Percentiles rank a stretch among this genome's conserved stretches.
phyloP scores from a whole-genome alignment of 2,329 filamentous ascomycete genomes.

The Aspergillus sp. region DNA sequence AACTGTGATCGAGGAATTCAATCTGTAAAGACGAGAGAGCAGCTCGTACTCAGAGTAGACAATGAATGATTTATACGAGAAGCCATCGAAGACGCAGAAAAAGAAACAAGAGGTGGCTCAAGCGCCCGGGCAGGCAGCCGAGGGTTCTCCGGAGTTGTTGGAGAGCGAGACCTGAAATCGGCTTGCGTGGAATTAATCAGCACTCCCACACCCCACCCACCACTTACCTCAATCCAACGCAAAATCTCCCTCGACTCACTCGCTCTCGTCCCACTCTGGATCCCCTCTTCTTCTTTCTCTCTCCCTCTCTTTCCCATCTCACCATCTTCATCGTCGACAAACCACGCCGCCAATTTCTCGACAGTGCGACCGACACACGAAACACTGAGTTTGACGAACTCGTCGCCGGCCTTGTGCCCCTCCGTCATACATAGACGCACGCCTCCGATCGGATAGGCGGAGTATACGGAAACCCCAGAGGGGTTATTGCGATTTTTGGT shows the following conservation, averaged over 20 bases:
- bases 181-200: neutral
- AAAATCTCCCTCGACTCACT: slow-evolving; percentile 12
- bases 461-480: neutral
- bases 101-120: neutral
- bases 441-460: neutral
- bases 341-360: neutral
- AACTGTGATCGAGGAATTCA: neutral
- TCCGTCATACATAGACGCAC: neutral
- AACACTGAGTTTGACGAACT: neutral
- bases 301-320: neutral
- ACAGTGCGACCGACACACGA: neutral
- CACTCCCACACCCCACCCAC: neutral
- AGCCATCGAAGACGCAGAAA: neutral
- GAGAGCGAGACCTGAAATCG: neutral
- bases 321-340: neutral
- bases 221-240: slow-evolving; percentile 6
- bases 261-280: slow-evolving; percentile 7
- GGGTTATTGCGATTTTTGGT: neutral
- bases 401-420: slow-evolving; percentile 1
- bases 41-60: neutral
- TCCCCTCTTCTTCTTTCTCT: slow-evolving; percentile 1
- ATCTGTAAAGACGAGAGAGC: neutral
- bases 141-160: neutral
- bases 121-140: neutral
- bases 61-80: neutral